Evolutionary conservation across 2,329 filamentous ascomycete species (phyloP).

Genomic region (Diplodia scrobiculata): DNA sequence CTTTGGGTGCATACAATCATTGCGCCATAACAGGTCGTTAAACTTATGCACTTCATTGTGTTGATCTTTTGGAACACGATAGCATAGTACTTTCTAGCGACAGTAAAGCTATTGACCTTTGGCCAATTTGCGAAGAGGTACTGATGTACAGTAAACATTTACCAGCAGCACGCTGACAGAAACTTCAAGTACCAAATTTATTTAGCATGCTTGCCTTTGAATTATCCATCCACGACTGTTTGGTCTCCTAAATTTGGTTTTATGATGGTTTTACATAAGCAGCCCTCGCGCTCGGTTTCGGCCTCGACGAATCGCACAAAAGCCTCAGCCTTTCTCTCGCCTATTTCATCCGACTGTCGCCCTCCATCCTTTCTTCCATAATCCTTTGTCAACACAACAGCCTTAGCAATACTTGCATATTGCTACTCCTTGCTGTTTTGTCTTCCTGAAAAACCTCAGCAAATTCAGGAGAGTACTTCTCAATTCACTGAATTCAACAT

Average conservation of each 20-base stretch:
- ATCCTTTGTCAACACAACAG: not conserved
- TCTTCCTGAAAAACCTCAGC: not conserved
- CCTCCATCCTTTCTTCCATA: not conserved
- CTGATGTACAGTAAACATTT: too few species aligned
- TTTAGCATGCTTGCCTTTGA: not conserved
- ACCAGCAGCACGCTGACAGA: too few species aligned
- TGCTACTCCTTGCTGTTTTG: not conserved
- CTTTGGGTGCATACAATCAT: too few species aligned
- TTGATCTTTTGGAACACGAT: too few species aligned
- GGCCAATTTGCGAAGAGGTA: too few species aligned
- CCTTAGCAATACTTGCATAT: not conserved
- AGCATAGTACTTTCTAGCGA: too few species aligned
- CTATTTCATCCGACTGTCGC: not conserved
- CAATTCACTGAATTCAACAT: not conserved
- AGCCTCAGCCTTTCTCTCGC: not conserved
- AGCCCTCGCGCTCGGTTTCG: not conserved
- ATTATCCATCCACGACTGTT: not conserved
- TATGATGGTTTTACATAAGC: not conserved
- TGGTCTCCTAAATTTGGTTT: too few species aligned
- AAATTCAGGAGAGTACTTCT: not conserved
- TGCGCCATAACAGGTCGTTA: too few species aligned
- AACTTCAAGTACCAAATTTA: too few species aligned
- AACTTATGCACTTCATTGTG: too few species aligned
- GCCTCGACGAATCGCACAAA: slow-evolving; percentile 11
- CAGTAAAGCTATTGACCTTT: too few species aligned